These are phyloP conservation scores for Rubia peregrina DNA, from an alignment of 305 asterid genomes.

Conservation along the genomic window DNA sequence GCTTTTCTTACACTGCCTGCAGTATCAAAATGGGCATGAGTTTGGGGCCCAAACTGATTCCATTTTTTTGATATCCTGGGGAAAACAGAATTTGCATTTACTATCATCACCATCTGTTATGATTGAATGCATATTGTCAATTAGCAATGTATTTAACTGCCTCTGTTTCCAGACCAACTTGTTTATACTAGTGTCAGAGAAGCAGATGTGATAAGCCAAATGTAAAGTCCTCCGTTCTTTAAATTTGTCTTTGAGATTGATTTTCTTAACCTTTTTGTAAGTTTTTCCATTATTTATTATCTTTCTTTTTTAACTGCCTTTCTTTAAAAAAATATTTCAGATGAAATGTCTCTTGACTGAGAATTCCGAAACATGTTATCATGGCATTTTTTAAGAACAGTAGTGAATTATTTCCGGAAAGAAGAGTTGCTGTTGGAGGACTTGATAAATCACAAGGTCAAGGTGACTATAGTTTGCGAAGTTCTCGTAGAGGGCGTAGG, in stretches of 20 bases:
- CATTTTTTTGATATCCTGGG: neutral
- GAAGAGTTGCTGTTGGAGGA: constrained; percentile 16
- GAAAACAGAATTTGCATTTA: neutral
- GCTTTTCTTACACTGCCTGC: neutral
- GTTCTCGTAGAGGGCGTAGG: constrained; percentile 53
- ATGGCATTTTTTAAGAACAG: constrained; percentile 15
- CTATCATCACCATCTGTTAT: too few species aligned
- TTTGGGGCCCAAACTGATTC: neutral
- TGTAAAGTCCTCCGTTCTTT: neutral
- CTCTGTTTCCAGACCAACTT: constrained; percentile 8
- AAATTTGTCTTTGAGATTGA: neutral
- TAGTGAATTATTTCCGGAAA: constrained; percentile 20
- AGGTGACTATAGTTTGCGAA: constrained; percentile 35
- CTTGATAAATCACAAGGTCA: constrained; percentile 32
- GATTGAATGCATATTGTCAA: neutral
- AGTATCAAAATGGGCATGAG: neutral
- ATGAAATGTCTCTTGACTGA: constrained; percentile 15
- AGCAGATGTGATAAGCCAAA: neutral
- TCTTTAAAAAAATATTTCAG: neutral
- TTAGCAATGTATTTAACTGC: neutral
- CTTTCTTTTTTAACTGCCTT: neutral
- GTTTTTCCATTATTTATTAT: neutral
- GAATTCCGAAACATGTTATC: constrained; percentile 7
- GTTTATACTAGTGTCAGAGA: neutral
- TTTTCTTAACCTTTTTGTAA: neutral